A percentile compares a stretch with the other conserved stretches of the same genome.
Evolutionary conservation across 1,284 basidiomycete species (phyloP).

Genomic region (Sanghuangporus weigelae): DNA sequence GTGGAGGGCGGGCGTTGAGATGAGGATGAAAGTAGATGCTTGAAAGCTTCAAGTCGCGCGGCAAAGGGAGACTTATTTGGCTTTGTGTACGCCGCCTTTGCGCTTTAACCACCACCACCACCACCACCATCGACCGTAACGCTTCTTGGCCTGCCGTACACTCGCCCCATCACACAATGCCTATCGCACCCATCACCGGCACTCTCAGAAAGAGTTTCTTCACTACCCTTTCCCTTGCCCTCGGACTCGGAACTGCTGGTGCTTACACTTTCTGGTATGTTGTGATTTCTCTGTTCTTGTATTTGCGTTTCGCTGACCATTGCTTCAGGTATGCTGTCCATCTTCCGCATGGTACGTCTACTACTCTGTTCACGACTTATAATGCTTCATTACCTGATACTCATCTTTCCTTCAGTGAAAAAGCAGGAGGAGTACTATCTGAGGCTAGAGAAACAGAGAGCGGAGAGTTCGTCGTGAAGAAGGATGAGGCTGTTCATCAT

Average conservation of each 20-base stretch:
- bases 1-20: neutral
- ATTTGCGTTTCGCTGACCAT: neutral
- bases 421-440: constrained; percentile 80
- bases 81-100: constrained; percentile 34
- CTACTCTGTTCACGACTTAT: constrained; percentile 10
- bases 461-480: constrained; percentile 34
- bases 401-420: constrained; percentile 47
- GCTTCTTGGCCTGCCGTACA: constrained; percentile 12
- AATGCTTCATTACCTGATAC: constrained; percentile 3
- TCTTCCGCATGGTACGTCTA: constrained; percentile 61
- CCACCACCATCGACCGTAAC: constrained; percentile 20
- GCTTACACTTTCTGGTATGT: constrained; percentile 79
- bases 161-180: constrained; percentile 37
- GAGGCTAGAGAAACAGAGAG: constrained; percentile 64
- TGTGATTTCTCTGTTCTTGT: neutral
- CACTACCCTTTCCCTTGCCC: constrained; percentile 65
- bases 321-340: constrained; percentile 71
- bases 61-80: constrained; percentile 20
- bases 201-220: constrained; percentile 86
- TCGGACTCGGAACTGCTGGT: constrained; percentile 67
- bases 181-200: constrained; percentile 84
- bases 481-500: neutral
- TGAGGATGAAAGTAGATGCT: neutral
- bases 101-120: constrained; percentile 27
- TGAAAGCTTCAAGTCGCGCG: neutral